A percentile compares a stretch with the other conserved stretches of the same genome.
Conservation (phyloP, 768 basidiomycete species). For the Lentinula guzmanii region DNA sequence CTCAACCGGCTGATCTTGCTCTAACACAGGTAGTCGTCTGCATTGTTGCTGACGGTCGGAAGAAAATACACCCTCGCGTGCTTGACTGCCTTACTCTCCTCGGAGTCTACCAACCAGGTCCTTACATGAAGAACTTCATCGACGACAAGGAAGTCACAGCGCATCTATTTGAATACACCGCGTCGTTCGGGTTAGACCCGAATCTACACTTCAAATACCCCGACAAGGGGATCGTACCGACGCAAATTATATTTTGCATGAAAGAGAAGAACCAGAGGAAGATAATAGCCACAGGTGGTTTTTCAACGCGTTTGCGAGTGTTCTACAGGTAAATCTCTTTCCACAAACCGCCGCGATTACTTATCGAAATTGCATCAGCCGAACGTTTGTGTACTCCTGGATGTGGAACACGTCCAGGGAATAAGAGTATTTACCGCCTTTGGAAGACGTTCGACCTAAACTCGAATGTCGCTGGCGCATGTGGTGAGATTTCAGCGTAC, state of each 20-base stretch:
- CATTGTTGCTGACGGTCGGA: conserved; percentile 85
- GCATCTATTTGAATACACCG: conserved; percentile 80
- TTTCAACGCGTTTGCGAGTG: conserved; percentile 86
- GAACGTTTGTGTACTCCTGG: conserved; percentile 87
- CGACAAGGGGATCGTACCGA: conserved; percentile 90
- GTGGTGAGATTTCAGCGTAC: conserved; percentile 92
- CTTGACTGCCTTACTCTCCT: conserved; percentile 87
- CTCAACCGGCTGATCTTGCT: not conserved
- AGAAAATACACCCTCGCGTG: conserved; percentile 76
- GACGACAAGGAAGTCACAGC: conserved; percentile 65
- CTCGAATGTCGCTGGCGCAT: conserved; percentile 91
- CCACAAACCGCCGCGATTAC: not conserved
- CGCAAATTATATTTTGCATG: conserved; percentile 88
- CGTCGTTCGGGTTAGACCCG: conserved; percentile 73
- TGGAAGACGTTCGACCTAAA: conserved; percentile 96
- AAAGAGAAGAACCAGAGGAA: conserved; percentile 96
- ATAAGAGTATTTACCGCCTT: conserved; percentile 85
- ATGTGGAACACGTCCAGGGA: conserved; percentile 92
- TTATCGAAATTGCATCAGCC: conserved; percentile 40
- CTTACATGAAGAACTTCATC: conserved; percentile 56
- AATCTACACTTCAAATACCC: conserved; percentile 82
- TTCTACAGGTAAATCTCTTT: conserved; percentile 59
- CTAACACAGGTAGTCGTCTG: conserved; percentile 75
- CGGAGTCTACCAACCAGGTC: conserved; percentile 75
- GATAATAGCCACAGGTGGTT: conserved; percentile 98